Conservation (phyloP, 208 protist species). For the Trypanosoma grayi region DNA sequence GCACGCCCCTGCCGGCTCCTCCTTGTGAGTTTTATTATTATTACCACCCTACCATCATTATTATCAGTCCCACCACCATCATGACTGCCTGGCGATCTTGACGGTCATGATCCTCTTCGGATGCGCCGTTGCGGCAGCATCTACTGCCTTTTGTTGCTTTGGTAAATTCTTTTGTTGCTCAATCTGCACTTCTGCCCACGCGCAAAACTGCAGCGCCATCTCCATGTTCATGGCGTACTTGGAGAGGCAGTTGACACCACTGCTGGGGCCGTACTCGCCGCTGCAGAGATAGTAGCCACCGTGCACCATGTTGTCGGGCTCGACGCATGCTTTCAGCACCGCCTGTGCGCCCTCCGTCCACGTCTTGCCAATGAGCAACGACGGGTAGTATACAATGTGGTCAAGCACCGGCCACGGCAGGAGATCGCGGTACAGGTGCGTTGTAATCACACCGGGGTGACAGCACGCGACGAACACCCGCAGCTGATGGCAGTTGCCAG, state of each 20-base stretch:
- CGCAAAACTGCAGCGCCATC: slow-evolving; percentile 35
- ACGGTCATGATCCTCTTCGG: slow-evolving; percentile 13
- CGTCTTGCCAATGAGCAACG: slow-evolving; percentile 76
- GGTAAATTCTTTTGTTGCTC: slow-evolving; percentile 9
- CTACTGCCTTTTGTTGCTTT: background rate
- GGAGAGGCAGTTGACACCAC: slow-evolving; percentile 65
- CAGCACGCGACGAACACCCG: slow-evolving; percentile 75
- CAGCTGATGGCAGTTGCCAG: slow-evolving; percentile 9
- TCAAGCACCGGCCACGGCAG: slow-evolving; percentile 67
- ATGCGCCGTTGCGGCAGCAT: background rate
- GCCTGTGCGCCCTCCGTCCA: slow-evolving; percentile 80
- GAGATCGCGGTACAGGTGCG: slow-evolving; percentile 83
- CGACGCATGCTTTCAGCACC: slow-evolving; percentile 50
- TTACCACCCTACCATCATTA: no score
- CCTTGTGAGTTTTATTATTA: no score
- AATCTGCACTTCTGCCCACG: slow-evolving; percentile 50
- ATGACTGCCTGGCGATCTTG: background rate
- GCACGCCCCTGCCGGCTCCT: no score
- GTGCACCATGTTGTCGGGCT: slow-evolving; percentile 49
- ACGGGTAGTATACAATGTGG: slow-evolving; percentile 77
- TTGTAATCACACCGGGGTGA: slow-evolving; percentile 78
- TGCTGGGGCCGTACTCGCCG: slow-evolving; percentile 66
- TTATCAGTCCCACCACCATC: background rate
- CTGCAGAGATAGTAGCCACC: slow-evolving; percentile 82
- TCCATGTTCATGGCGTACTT: slow-evolving; percentile 36